Evolutionary conservation across 2,329 filamentous ascomycete genomes (phyloP), one percentile per base, ranked within the genome.

Genomic region (Epichloe aotearoae): DNA sequence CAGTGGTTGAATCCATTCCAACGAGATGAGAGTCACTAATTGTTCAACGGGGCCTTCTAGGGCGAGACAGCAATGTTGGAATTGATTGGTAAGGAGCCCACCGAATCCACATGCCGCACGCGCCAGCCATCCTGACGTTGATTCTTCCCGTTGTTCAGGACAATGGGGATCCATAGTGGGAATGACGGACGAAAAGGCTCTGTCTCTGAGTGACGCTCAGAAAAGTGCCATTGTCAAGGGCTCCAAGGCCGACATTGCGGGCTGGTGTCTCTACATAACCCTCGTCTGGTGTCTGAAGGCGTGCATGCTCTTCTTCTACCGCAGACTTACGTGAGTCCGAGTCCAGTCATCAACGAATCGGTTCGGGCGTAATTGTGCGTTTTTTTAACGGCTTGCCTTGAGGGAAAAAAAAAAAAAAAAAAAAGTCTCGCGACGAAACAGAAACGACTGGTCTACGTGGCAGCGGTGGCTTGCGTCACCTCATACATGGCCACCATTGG

Each of bases 201-300:
- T 54, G 3, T 33, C 39, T 7, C 50, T 60, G 7, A 54, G 52
- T 4, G 49, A 53, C 1, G 40, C 48, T 2, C 30, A 58, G 34
- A 55, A 52, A 40, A 33, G 38, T 12, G 40, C 50, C n/a, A 59
- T 59, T 5, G 54, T 57, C 14, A 49, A 52, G 19, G 58, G 58
- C 14, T 49, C 55, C 34, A 59, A 60, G 26, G 55, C 42, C 12
- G 52, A 53, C 49, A 53, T 61, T 47, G 59, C 63, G 1, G 65
- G 65, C 5, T 69, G 67, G 67, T 57, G 58, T 17, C 58, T 62
- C 40, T 70, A 70, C 52, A 58, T 65, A 6, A 62, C 63, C 1
- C 56, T 69, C 20, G 67, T 70, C 10, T 70, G 67, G 67, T 58
- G 62, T 54, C 53, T 70, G 23, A 70, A 69, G 53, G 62, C 60